Base-by-base conservation (phyloP, 208 protist species). In the Acanthamoeba triangularis region DNA sequence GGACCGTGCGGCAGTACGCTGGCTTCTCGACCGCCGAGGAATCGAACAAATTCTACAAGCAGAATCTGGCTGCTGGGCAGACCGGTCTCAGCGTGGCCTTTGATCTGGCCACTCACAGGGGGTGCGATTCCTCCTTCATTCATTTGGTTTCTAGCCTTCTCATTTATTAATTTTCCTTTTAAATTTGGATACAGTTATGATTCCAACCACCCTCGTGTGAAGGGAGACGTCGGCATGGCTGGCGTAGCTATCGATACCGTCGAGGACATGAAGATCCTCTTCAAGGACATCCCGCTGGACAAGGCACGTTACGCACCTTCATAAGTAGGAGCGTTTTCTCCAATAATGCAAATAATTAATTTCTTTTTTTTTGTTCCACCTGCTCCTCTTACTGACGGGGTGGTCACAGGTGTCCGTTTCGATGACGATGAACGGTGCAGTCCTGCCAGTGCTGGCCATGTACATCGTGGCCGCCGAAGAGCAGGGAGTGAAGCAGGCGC, bases 351-450 rank as follows among this genome's bases (percentile, higher is more conserved):
- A n/a, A n/a, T 41, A 3, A 41, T 41, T 41, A 41, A 4, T 41
- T 4, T 41, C 3, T 41, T 1, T 41, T 3, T 41, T 41, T 41
- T 41, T 41, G 3, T 41, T 41, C 3, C 37, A 18, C 54, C 33
- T 65, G 1, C 4, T 28, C 4, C 6, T 65, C 4, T 65, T 7
- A 28, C 25, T 65, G 4, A 28, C 59, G 65, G 20, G 33, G 65
- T 72, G 13, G 52, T 56, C 33, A 7, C 59, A 72, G 67, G 95
- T 99, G 30, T 99, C 98, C 49, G 99, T 99, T 0, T 99, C 98
- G 25, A 99, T 99, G 99, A 99, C 99, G 54, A 99, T 99, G 99
- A 99, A 99, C 95, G 99, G 99, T 49, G 99, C 99, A 7, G 99
- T 99, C 2, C 96, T 99, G 52, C 99, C 99, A 33, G 96, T 99